Evolutionary conservation across 2,329 filamentous ascomycete genomes (phyloP), one percentile per base, ranked within the genome.

Genomic region (Ophiocordyceps camponoti-rufipedis): DNA sequence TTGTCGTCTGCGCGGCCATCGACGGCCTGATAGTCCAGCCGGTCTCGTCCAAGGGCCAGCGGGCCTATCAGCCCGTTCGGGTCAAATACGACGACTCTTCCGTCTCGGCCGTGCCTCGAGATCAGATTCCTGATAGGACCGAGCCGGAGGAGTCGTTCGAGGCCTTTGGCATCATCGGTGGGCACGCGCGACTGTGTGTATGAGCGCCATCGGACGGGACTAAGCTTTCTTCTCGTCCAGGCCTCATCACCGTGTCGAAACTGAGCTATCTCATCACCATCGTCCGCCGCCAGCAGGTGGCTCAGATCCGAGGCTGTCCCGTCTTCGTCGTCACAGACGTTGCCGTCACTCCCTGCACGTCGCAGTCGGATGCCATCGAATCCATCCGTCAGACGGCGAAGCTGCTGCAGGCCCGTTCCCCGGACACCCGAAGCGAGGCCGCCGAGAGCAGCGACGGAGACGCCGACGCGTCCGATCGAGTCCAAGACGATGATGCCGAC

Each of bases 311-410:
- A 51, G 86, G 85, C 6, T 80, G 75, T 46, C 81, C 88, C 0
- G 69, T 96, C 46, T 98, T 93, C 61, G 80, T 86, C 38, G 77
- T 95, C 48, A 91, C 83, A 41, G 85, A 93, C 53, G 84, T 96
- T 31, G 82, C 86, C 7, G 68, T 96, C n/a, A 94, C 94, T 6
- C 91, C 91, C 1, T 78, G 91, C 45, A 75, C 80, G 2, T 89
- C 83, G 6, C 80, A 81, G 54, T 59, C 63, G 39, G 85, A 93
- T 41, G 88, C 89, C 5, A 71, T 76, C 49, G 72, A 74, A 28
- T 82, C 85, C 9, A 82, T 96, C 48, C 62, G 65, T 3, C 72
- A 74, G 46, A 84, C 83, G 0, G 62, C 66, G 1, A 52, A 52
- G 8, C 62, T 68, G 18, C 54, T 75, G 16, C 60, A 61, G 35